These are phyloP conservation scores for Magnolia sinica DNA, from an alignment of 164 flowering plant genomes.

Conservation along the genomic window DNA sequence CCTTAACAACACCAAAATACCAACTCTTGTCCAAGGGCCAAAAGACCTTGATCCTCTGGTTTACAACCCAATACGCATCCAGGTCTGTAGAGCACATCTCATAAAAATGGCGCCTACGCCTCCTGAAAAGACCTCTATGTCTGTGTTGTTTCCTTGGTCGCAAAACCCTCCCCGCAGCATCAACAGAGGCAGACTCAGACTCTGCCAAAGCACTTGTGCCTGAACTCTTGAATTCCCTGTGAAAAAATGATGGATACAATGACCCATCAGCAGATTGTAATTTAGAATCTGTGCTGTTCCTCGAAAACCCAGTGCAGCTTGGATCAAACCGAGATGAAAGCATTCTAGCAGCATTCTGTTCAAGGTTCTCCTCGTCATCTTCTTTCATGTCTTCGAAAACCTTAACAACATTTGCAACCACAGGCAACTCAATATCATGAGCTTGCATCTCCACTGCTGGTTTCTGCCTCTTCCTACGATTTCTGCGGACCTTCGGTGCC, in stretches of 20 bases:
- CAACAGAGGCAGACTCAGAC: constrained; percentile 43
- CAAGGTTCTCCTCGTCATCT: constrained; percentile 89
- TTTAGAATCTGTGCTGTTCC: constrained; percentile 30
- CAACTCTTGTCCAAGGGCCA: constrained; percentile 97
- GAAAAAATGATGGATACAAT: constrained; percentile 26
- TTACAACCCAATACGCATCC: constrained; percentile 75
- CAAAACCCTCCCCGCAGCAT: constrained; percentile 56
- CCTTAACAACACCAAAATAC: constrained; percentile 79
- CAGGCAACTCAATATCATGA: constrained; percentile 18
- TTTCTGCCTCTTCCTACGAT: constrained; percentile 31
- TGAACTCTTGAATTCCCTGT: constrained; percentile 19
- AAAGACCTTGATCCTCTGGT: constrained; percentile 73
- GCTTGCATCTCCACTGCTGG: constrained; percentile 11
- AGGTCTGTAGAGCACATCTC: constrained; percentile 52
- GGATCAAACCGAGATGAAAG: constrained; percentile 96
- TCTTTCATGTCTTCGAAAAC: constrained; percentile 29
- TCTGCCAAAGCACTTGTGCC: constrained; percentile 24
- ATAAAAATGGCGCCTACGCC: constrained; percentile 74
- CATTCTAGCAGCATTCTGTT: constrained; percentile 98
- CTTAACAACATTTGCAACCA: constrained; percentile 15
- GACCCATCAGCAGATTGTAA: constrained; percentile 35
- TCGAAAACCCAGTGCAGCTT: constrained; percentile 60
- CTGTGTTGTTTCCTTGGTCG: constrained; percentile 64
- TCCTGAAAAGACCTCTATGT: constrained; percentile 46
- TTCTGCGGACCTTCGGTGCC: constrained; percentile 23